Evolutionary conservation across 805 yeast genomes (phyloP).

Genomic region (Barnettozyma populi): DNA sequence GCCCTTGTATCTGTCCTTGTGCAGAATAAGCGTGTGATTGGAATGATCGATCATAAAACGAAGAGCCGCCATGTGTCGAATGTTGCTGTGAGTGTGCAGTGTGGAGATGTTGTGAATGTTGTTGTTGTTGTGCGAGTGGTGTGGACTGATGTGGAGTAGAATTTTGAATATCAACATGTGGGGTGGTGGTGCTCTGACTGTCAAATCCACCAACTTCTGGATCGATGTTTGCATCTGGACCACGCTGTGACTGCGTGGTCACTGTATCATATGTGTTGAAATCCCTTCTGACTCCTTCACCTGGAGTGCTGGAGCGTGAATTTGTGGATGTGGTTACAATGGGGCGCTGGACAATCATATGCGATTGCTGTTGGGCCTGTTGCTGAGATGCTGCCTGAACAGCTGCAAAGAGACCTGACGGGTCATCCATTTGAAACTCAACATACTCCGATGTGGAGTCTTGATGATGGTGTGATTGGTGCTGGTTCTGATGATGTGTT

Average conservation of each 20-base stretch:
- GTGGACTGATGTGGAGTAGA: not conserved
- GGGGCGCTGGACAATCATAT: not conserved
- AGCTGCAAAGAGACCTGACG: conserved; percentile 40
- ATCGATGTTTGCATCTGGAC: conserved; percentile 26
- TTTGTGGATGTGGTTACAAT: not conserved
- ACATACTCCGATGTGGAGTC: not conserved
- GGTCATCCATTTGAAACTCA: conserved; percentile 19
- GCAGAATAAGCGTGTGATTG: not conserved
- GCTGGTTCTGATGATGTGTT: not conserved
- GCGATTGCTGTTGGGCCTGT: not conserved
- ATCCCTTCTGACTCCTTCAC: not conserved
- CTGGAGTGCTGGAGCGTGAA: not conserved
- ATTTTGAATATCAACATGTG: not conserved
- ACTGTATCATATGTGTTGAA: conserved; percentile 11
- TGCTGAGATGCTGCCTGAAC: conserved; percentile 50
- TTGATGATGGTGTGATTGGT: not conserved
- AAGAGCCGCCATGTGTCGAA: not conserved
- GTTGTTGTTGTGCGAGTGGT: conserved; percentile 2
- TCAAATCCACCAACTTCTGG: conserved; percentile 51
- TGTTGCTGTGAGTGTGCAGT: conserved; percentile 4
- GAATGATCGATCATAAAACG: not conserved
- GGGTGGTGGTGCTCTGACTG: conserved; percentile 12
- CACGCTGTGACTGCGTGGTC: conserved; percentile 37
- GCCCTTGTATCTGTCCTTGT: not conserved
- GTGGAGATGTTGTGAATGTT: not conserved